Conservation (phyloP, 306 rosid genomes). For the Inga laurina region DNA sequence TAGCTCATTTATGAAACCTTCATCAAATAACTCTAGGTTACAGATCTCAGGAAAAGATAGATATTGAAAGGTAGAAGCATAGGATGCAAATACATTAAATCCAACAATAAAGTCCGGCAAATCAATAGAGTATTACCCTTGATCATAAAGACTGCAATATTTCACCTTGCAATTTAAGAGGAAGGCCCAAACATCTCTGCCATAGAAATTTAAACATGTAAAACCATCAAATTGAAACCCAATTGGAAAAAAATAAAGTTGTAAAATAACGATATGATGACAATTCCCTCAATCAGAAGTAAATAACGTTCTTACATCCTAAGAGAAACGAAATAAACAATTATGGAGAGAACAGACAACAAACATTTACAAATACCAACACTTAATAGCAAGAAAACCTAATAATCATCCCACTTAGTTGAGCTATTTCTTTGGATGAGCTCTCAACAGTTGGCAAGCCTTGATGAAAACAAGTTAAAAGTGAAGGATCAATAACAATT, state of each 20-base stretch:
- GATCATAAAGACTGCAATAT: constrained; percentile 95
- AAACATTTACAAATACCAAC: constrained; percentile 8
- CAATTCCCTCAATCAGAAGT: neutral
- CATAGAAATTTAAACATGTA: constrained; percentile 41
- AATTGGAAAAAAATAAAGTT: constrained; percentile 19
- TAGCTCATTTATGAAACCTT: constrained; percentile 20
- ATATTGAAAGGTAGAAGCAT: constrained; percentile 22
- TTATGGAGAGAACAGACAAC: constrained; percentile 5
- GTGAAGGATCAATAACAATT: neutral
- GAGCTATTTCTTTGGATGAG: constrained; percentile 11
- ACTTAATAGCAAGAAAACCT: constrained; percentile 11
- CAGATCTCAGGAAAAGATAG: neutral
- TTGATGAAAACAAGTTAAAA: neutral
- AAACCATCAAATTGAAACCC: constrained; percentile 11
- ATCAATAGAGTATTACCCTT: constrained; percentile 73
- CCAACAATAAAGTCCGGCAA: neutral
- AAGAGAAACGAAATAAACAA: constrained; percentile 21
- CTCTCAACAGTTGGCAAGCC: constrained; percentile 13
- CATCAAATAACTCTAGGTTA: constrained; percentile 9
- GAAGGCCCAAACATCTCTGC: constrained; percentile 99
- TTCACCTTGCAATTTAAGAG: constrained; percentile 79
- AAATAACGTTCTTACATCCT: constrained; percentile 11
- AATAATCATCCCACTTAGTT: neutral
- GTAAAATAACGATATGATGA: neutral
- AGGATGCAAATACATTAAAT: constrained; percentile 19